A percentile compares a stretch with the other conserved stretches of the same genome.
These are phyloP conservation scores for Cicer judaicum DNA, from an alignment of 306 rosid genomes.

Conservation along the genomic window DNA sequence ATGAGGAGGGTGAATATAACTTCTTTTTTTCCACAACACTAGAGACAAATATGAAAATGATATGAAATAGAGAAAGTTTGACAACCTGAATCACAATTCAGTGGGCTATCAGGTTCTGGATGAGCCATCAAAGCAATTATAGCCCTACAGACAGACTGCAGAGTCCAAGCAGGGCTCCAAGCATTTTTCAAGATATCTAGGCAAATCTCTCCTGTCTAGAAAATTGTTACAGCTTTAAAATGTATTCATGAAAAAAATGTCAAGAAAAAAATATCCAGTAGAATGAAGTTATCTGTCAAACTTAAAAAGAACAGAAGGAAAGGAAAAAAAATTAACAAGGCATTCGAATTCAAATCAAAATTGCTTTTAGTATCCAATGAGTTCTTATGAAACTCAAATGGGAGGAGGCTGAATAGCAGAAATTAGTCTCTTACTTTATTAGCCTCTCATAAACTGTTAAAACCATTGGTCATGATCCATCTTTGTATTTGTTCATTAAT, in stretches of 20 bases:
- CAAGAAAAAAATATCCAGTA: conserved; percentile 25
- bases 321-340: conserved; percentile 13
- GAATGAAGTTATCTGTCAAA: neutral
- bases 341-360: conserved; percentile 31
- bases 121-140: conserved; percentile 98
- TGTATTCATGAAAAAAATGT: conserved; percentile 7
- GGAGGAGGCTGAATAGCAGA: neutral
- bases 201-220: conserved; percentile 98
- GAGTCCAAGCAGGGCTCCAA: conserved; percentile 99
- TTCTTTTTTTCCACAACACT: conserved; percentile 1
- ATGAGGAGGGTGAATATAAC: neutral
- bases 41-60: conserved; percentile 13
- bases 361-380: neutral
- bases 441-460: conserved; percentile 7
- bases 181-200: conserved; percentile 96
- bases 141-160: conserved; percentile 98
- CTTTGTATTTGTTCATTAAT: too few relatives aligned
- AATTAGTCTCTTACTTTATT: conserved; percentile 24
- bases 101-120: conserved; percentile 97
- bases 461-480: neutral
- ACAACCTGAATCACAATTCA: conserved; percentile 94
- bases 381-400: conserved; percentile 25
- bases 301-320: conserved; percentile 33
- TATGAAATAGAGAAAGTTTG: conserved; percentile 27
- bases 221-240: conserved; percentile 26